Conservation (phyloP, 129 eudicot species). For the Scalesia atractyloides region DNA sequence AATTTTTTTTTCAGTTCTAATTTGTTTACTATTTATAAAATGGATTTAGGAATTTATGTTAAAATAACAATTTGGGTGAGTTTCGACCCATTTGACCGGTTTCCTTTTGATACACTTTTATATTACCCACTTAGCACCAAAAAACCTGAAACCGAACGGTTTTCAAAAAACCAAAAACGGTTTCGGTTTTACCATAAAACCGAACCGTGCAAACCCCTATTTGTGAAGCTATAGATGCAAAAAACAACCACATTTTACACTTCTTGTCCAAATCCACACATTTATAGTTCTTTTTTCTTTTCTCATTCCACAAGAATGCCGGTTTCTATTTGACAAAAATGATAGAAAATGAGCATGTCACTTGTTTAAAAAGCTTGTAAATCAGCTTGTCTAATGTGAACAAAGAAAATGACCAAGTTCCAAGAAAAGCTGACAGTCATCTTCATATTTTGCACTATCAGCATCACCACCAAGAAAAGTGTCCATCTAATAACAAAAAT, state of each 20-base stretch:
- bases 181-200: too few relatives aligned
- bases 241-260: neutral
- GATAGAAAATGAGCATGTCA: too few relatives aligned
- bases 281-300: neutral
- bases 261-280: neutral
- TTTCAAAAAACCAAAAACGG: too few relatives aligned
- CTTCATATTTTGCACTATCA: constrained; percentile 88
- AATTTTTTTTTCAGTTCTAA: too few relatives aligned
- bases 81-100: too few relatives aligned
- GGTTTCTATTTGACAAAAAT: neutral
- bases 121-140: too few relatives aligned
- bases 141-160: too few relatives aligned
- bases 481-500: too few relatives aligned
- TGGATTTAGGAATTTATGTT: too few relatives aligned
- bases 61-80: too few relatives aligned
- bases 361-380: constrained; percentile 74
- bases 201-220: neutral
- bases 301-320: neutral
- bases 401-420: constrained; percentile 77
- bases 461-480: constrained; percentile 73
- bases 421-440: constrained; percentile 84
- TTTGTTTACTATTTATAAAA: too few relatives aligned
- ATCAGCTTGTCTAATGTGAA: constrained; percentile 95
- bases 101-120: too few relatives aligned
- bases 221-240: constrained; percentile 15